Percentiles rank a stretch among this genome's conserved stretches.
Evolutionary conservation across 2,329 filamentous ascomycete genomes (phyloP).

Genomic region (Penicillium sp.): DNA sequence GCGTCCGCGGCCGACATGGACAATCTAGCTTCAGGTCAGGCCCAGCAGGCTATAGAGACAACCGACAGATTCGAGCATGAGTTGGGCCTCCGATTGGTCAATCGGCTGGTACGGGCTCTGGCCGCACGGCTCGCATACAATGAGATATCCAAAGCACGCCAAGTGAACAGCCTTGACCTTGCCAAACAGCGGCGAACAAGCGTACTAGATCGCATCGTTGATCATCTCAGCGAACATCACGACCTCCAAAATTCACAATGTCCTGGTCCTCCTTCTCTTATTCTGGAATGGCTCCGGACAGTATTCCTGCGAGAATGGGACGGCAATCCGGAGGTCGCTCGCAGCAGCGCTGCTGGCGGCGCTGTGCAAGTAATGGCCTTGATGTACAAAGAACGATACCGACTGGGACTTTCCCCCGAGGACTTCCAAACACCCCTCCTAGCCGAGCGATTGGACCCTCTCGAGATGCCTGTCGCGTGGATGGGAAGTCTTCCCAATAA

Average conservation of each 20-base stretch:
- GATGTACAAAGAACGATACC: constrained; percentile 65
- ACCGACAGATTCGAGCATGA: constrained; percentile 49
- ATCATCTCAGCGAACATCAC: constrained; percentile 31
- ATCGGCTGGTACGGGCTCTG: constrained; percentile 46
- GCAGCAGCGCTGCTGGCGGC: constrained; percentile 66
- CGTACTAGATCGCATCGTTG: constrained; percentile 35
- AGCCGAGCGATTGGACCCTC: constrained; percentile 66
- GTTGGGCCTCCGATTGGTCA: constrained; percentile 47
- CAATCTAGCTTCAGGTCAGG: constrained; percentile 27
- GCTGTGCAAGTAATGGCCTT: constrained; percentile 67
- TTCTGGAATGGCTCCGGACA: constrained; percentile 49
- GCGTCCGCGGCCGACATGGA: constrained; percentile 36
- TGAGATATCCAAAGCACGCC: constrained; percentile 42
- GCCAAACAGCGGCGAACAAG: constrained; percentile 27
- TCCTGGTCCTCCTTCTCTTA: constrained; percentile 29
- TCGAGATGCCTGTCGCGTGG: constrained; percentile 70
- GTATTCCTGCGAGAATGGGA: constrained; percentile 77
- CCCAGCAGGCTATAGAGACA: constrained; percentile 29
- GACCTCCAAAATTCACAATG: constrained; percentile 13
- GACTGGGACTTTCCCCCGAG: constrained; percentile 59
- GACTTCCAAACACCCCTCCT: constrained; percentile 73
- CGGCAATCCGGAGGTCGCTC: constrained; percentile 62
- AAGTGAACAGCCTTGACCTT: constrained; percentile 25
- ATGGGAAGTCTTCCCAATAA: constrained; percentile 55
- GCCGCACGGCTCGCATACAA: constrained; percentile 46